Conservation (phyloP, 495 filamentous ascomycete genomes). For the Amphirosellinia nigrospora region DNA sequence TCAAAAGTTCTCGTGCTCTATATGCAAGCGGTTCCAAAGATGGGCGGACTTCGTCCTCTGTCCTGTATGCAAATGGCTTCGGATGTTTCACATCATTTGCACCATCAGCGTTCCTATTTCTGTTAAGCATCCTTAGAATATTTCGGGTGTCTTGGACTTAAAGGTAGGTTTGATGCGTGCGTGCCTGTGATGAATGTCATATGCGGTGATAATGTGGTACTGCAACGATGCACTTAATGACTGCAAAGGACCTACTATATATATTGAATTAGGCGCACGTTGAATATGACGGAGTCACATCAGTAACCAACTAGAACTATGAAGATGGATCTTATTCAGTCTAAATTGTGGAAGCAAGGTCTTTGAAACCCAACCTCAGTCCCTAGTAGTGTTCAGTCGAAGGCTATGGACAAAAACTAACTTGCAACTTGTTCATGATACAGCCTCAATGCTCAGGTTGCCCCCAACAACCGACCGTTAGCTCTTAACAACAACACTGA, state of each 20-base stretch:
- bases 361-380: not conserved
- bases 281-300: not conserved
- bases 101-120: not conserved
- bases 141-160: not conserved
- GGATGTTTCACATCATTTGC: not conserved
- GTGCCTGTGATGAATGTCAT: not conserved
- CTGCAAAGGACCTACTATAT: not conserved
- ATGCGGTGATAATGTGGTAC: not conserved
- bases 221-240: not conserved
- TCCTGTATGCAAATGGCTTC: slow-evolving; percentile 3
- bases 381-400: not conserved
- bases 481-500: not conserved
- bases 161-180: not conserved
- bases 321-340: not conserved
- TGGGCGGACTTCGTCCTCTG: not conserved
- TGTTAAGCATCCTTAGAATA: not conserved
- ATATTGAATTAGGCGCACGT: not conserved
- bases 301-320: not conserved
- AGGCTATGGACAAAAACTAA: not conserved
- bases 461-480: not conserved
- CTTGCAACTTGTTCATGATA: too few species aligned
- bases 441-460: too few species aligned
- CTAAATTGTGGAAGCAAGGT: not conserved
- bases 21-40: not conserved
- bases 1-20: not conserved